These are phyloP conservation scores for Fusarium albidum DNA, from an alignment of 2,329 filamentous ascomycete species.

Conservation along the genomic window DNA sequence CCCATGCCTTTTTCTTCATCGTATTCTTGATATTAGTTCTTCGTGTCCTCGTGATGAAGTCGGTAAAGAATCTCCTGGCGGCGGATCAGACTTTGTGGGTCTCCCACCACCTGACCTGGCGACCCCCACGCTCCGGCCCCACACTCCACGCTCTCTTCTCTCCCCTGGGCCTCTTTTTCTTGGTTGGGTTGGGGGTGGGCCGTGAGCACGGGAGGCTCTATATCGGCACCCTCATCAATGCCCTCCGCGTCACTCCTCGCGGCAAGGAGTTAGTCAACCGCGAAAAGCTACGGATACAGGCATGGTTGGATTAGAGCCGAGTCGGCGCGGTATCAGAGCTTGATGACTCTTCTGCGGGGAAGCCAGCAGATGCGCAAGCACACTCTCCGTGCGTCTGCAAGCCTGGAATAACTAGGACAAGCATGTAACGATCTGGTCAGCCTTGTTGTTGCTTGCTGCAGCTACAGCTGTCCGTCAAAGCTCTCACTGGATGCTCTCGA, in stretches of 20 bases:
- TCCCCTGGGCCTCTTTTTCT: slow-evolving; percentile 21
- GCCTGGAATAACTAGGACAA: slow-evolving; percentile 1
- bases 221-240: background rate
- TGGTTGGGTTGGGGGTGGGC: slow-evolving; percentile 1
- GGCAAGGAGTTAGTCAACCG: slow-evolving; percentile 4
- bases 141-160: slow-evolving; percentile 24
- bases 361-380: slow-evolving; percentile 1
- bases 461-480: background rate
- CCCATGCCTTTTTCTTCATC: background rate
- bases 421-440: slow-evolving; percentile 11
- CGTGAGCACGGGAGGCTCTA: background rate
- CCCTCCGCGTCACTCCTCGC: background rate
- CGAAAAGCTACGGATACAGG: background rate
- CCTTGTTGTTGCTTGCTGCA: background rate
- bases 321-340: background rate
- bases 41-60: slow-evolving; percentile 1
- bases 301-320: slow-evolving; percentile 4
- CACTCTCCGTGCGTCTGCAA: slow-evolving; percentile 1
- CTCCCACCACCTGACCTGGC: slow-evolving; percentile 29
- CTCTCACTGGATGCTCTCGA: background rate
- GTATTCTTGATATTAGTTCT: background rate
- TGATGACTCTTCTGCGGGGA: slow-evolving; percentile 12
- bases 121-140: slow-evolving; percentile 30
- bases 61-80: slow-evolving; percentile 21
- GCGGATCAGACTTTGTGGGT: slow-evolving; percentile 15